Evolutionary conservation across 331 rosid species (phyloP).

Genomic region (Quercus lobata): DNA sequence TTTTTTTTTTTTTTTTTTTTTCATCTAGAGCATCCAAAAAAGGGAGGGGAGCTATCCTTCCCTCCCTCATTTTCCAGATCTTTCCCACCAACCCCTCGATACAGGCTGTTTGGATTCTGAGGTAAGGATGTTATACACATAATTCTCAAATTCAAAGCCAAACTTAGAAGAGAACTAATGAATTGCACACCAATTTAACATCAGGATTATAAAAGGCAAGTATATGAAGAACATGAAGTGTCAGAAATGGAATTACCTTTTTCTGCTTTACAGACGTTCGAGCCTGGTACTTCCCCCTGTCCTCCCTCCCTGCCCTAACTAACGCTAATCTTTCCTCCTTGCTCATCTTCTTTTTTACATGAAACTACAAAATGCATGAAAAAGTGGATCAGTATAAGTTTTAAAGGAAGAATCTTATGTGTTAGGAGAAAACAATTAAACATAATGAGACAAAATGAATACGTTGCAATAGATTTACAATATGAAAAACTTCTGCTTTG

Average conservation of each 20-base stretch:
- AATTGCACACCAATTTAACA: background rate
- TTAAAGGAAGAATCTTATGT: background rate
- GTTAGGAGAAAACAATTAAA: background rate
- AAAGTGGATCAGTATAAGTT: slow-evolving; percentile 7
- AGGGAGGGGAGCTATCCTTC: no score
- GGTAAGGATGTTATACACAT: background rate
- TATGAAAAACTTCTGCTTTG: background rate
- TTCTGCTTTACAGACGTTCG: slow-evolving; percentile 78
- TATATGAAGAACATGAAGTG: background rate
- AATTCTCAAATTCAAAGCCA: background rate
- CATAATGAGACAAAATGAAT: no score
- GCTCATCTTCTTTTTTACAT: slow-evolving; percentile 57
- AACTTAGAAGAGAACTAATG: background rate
- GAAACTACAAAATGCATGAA: slow-evolving; percentile 42
- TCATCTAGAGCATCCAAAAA: background rate
- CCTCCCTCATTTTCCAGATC: no score
- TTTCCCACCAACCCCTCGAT: background rate
- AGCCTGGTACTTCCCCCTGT: slow-evolving; percentile 72
- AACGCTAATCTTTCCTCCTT: slow-evolving; percentile 73
- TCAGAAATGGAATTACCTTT: slow-evolving; percentile 46
- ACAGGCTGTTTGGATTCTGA: background rate
- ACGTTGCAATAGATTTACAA: no score
- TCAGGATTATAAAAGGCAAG: background rate
- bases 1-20: background rate
- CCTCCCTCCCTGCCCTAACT: slow-evolving; percentile 87